Evolutionary conservation across 768 basidiomycete species (phyloP).

Genomic region (Russula earlei): DNA sequence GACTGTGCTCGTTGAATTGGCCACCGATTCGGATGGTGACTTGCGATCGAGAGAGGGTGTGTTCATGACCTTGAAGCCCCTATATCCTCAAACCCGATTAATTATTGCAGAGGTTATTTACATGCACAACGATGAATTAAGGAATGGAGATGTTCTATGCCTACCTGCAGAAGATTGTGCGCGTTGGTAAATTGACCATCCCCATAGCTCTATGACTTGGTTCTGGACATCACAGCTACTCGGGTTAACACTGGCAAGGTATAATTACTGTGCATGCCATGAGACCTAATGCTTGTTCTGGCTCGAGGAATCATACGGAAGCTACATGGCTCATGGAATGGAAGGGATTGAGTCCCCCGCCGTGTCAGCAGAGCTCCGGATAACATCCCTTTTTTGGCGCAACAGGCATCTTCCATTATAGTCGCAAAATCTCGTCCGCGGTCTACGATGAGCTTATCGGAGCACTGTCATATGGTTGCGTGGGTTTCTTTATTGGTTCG

Average conservation of each 20-base stretch:
- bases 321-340: constrained; percentile 25
- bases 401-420: not conserved
- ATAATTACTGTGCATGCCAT: constrained; percentile 42
- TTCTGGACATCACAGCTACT: constrained; percentile 33
- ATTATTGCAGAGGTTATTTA: constrained; percentile 36
- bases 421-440: not conserved
- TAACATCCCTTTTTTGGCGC: constrained; percentile 23
- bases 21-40: constrained; percentile 51
- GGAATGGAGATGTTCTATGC: constrained; percentile 28
- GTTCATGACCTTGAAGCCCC: not conserved
- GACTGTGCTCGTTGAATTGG: constrained; percentile 32
- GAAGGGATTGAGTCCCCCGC: constrained; percentile 9
- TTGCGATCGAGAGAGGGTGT: constrained; percentile 37
- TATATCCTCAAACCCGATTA: not conserved
- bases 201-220: constrained; percentile 33
- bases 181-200: constrained; percentile 19
- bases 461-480: no score
- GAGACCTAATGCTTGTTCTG: constrained; percentile 40
- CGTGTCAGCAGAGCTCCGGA: constrained; percentile 21
- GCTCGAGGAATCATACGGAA: constrained; percentile 35
- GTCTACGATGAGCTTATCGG: no score
- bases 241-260: constrained; percentile 17
- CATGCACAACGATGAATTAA: constrained; percentile 31
- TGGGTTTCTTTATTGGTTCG: no score
- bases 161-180: constrained; percentile 19